phyloP scores from a whole-genome alignment of 2,329 filamentous ascomycete species.

The Calonectria montana region DNA sequence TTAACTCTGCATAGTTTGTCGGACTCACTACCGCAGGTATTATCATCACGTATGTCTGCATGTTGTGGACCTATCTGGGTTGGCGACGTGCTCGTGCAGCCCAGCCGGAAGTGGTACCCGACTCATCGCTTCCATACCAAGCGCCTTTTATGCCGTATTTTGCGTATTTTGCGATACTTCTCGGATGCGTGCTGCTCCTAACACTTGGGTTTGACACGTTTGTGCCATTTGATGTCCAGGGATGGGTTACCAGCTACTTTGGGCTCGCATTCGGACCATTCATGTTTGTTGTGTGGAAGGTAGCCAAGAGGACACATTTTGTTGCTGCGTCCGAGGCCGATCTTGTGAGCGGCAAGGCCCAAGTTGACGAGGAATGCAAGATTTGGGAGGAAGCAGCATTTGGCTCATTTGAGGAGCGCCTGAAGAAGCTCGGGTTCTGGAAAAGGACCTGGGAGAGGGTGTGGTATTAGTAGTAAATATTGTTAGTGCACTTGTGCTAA shows the following conservation, averaged over 20 bases:
- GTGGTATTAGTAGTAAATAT: background rate
- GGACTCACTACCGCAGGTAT: background rate
- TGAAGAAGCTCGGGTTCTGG: background rate
- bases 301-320: background rate
- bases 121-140: background rate
- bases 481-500: too few species aligned
- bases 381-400: background rate
- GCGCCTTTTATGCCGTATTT: slow-evolving; percentile 1
- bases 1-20: background rate
- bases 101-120: background rate
- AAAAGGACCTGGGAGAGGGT: background rate
- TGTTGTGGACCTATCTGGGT: slow-evolving; percentile 1
- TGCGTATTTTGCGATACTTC: background rate
- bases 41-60: background rate
- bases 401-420: background rate
- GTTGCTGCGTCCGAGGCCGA: background rate
- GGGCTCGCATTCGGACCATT: background rate
- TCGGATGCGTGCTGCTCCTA: slow-evolving; percentile 55
- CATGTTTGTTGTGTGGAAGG: background rate
- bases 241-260: slow-evolving; percentile 64
- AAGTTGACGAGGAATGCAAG: slow-evolving; percentile 7
- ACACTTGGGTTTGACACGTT: slow-evolving; percentile 67
- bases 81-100: background rate
- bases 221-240: slow-evolving; percentile 56
- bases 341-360: background rate